phyloP scores from a whole-genome alignment of 495 filamentous ascomycete genomes.

The Daldinia caldariorum region DNA sequence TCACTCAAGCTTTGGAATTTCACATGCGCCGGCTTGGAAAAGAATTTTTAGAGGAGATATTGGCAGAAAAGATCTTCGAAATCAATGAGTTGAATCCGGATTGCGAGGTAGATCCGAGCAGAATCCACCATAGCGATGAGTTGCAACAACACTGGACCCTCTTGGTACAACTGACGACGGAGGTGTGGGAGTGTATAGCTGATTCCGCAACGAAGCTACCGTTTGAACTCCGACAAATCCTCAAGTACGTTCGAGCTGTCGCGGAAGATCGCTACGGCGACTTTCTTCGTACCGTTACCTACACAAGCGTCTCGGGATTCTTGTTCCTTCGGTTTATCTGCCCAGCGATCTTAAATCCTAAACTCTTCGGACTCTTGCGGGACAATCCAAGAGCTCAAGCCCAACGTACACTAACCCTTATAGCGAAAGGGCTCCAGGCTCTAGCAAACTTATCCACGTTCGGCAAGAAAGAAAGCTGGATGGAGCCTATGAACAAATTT shows the following conservation, averaged over 20 bases:
- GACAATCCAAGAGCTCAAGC: conserved; percentile 89
- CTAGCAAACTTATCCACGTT: conserved; percentile 94
- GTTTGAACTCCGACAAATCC: conserved; percentile 82
- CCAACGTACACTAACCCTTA: conserved; percentile 90
- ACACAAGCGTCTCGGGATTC: conserved; percentile 96
- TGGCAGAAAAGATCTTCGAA: conserved; percentile 83
- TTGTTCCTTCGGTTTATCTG: conserved; percentile 96
- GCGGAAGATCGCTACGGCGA: conserved; percentile 98
- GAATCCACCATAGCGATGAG: conserved; percentile 75
- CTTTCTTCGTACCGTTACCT: conserved; percentile 88
- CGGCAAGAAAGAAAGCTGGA: conserved; percentile 96
- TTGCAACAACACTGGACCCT: conserved; percentile 84
- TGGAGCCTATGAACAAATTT: conserved; percentile 97
- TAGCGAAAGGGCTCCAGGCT: conserved; percentile 95
- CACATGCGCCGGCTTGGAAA: conserved; percentile 96
- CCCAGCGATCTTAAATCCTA: conserved; percentile 94
- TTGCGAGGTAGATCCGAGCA: conserved; percentile 92
- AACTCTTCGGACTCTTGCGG: conserved; percentile 87
- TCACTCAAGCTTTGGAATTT: conserved; percentile 92
- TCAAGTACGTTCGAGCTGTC: conserved; percentile 91
- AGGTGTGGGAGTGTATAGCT: conserved; percentile 85
- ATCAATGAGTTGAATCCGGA: conserved; percentile 90
- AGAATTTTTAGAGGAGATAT: conserved; percentile 89
- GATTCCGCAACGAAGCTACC: conserved; percentile 78
- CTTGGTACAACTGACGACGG: conserved; percentile 78